Conservation (phyloP, 2,329 filamentous ascomycete genomes). For the Verticillium klebahnii region DNA sequence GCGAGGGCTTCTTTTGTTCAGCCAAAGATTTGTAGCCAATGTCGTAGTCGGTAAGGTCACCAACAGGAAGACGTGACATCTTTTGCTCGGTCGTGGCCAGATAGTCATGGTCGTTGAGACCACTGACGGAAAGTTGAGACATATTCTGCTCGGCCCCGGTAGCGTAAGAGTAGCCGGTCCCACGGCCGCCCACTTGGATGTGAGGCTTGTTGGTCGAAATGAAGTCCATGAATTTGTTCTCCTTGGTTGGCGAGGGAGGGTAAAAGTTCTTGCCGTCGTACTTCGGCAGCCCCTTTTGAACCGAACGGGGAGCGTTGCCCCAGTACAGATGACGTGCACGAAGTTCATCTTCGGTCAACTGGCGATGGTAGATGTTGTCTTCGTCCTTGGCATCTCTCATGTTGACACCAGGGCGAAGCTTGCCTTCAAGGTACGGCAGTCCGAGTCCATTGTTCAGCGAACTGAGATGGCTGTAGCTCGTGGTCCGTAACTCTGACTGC, state of each 20-base stretch:
- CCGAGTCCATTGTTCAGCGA: slow-evolving; percentile 1
- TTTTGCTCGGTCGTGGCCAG: background rate
- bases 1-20: background rate
- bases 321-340: slow-evolving; percentile 57
- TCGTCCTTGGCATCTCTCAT: slow-evolving; percentile 34
- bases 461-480: background rate
- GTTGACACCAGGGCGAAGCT: slow-evolving; percentile 38
- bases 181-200: background rate
- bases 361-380: slow-evolving; percentile 51
- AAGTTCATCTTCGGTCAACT: slow-evolving; percentile 55
- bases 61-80: background rate
- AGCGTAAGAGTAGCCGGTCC: background rate
- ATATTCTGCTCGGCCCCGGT: background rate
- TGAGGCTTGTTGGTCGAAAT: background rate
- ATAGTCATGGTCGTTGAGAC: background rate
- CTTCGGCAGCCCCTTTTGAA: slow-evolving; percentile 51
- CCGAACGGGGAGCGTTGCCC: slow-evolving; percentile 48
- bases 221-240: slow-evolving; percentile 6
- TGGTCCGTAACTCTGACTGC: background rate
- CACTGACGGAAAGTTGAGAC: background rate
- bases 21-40: background rate
- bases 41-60: background rate
- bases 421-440: slow-evolving; percentile 52
- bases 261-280: slow-evolving; percentile 64
- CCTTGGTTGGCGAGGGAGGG: slow-evolving; percentile 47